Base-by-base conservation (phyloP, 306 rosid species). In the Rosa rugosa region DNA sequence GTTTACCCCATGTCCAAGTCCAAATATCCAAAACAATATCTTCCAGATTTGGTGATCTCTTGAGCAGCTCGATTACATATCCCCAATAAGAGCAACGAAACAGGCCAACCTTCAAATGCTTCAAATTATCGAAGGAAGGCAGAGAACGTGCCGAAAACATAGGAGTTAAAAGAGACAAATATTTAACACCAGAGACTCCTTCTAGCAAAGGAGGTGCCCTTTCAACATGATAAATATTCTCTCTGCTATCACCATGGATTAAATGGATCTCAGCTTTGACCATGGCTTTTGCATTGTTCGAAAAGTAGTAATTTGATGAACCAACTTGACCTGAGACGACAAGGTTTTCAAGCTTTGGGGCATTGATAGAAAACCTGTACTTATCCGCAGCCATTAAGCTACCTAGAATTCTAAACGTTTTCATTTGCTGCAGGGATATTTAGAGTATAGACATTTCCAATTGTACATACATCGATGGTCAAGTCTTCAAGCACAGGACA, bases 351-450 rank as follows among this genome's bases (percentile, higher is more conserved):
- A 57, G 64, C 14, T 57, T n/a, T 57, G 31, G 34, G 31, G 64
- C 31, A 57, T 57, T 22, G 31, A 57, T 8, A 57, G 5, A 57
- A 57, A n/a, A 1, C 3, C 31, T 22, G 5, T 57, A 22, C 31
- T n/a, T 20, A 0, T 14, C n/a, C 8, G 36, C n/a, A 51, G 0
- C 20, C 1, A 18, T 0, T 0, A 51, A 16, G 23, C 0, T 1
- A 54, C 11, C 25, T 0, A 6, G 11, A 20, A n/a, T 20, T 56
- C 31, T 56, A 8, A 22, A 57, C 5, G 34, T 57, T 57, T n/a
- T 57, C 14, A 57, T 2, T 14, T 0, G 31, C 2, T 7, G 64
- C 64, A 22, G 4, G 5, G 14, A 57, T 22, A 8, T 22, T 11
- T 9, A n/a, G 4, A 22, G 5, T n/a, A 22, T 3, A 9, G 27